These are phyloP conservation scores for Yamadazyma takamatsuzukensis DNA, from an alignment of 805 yeast genomes.

Conservation along the genomic window DNA sequence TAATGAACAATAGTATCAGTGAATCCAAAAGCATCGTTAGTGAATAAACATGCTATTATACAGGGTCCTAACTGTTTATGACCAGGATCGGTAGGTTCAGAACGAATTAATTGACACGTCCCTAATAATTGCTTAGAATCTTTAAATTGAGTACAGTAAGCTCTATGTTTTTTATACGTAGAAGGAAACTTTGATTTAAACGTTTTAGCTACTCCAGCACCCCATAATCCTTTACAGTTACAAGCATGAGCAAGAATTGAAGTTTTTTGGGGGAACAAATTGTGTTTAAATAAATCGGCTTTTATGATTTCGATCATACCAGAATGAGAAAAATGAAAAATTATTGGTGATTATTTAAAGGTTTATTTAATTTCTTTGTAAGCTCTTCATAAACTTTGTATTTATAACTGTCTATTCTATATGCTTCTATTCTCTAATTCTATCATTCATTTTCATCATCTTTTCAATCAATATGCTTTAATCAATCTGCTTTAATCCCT, in stretches of 20 bases:
- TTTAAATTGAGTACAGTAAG: slow-evolving; percentile 33
- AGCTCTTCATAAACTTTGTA: background rate
- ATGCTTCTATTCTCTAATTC: background rate
- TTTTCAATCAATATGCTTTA: background rate
- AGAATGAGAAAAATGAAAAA: background rate
- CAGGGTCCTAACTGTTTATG: slow-evolving; percentile 12
- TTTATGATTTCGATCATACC: slow-evolving; percentile 13
- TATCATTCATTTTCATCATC: background rate
- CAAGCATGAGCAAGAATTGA: slow-evolving; percentile 73
- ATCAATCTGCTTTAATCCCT: slow-evolving; percentile 24
- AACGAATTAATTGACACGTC: slow-evolving; percentile 44
- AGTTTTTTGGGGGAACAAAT: slow-evolving; percentile 17
- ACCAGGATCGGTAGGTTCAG: slow-evolving; percentile 27
- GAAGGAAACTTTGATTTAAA: slow-evolving; percentile 53
- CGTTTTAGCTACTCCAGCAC: slow-evolving; percentile 73
- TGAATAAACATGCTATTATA: slow-evolving; percentile 64
- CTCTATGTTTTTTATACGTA: slow-evolving; percentile 48
- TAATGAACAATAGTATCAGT: slow-evolving; percentile 42
- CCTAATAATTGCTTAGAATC: slow-evolving; percentile 46
- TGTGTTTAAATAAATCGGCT: slow-evolving; percentile 54
- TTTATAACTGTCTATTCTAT: background rate
- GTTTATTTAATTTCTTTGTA: too few relatives aligned
- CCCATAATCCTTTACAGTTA: slow-evolving; percentile 78
- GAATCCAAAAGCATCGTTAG: slow-evolving; percentile 52
- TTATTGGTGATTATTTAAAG: too few relatives aligned